Base-by-base conservation (phyloP, 306 rosid species). In the Vicia faba region DNA sequence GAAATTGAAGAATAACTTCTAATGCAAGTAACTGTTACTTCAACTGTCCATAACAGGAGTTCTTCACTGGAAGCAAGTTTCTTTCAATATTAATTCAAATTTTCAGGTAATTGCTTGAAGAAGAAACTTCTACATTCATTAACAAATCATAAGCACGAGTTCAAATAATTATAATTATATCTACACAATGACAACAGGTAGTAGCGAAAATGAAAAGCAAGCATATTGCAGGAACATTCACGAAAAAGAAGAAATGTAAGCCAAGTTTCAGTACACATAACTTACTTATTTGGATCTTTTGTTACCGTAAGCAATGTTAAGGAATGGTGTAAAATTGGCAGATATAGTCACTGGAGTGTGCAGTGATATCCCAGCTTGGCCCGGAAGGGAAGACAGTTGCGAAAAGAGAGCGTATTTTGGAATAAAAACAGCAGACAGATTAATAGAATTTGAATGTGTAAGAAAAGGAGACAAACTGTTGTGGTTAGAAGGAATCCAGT, bases 21-120 rank as follows among this genome's bases (percentile, higher is more conserved):
- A 60, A 66, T 39, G 19, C 54, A 40, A 14, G 64, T 29, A 65
- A 70, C 68, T 70, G 39, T 49, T 50, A 60, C 65, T 19, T 38
- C 71, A 75, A 76, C 45, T 63, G 70, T 61, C 57, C 60, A 71
- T 74, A 45, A 69, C 96, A 92, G 98, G 98, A 57, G 89, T 62
- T 80, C 93, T 92, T 58, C 96, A 92, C 81, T 89, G 96, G 98
- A 92, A 92, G 92, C 89, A 75, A 71, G 96, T 92, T 72, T 89
- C 96, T 70, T 87, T 89, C 87, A 77, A 80, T 72, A 79, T 88
- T 50, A 84, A 89, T 71, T 81, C 96, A 69, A 84, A 84, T 10
- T 83, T 87, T 82, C 93, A 92, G 98, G 98, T 92, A 85, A 82
- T 57, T 56, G 46, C 39, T 49, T 23, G 50, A 55, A 36, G 41